phyloP scores from a whole-genome alignment of 2,329 filamentous ascomycete genomes.

The Coniochaeta hoffmannii region DNA sequence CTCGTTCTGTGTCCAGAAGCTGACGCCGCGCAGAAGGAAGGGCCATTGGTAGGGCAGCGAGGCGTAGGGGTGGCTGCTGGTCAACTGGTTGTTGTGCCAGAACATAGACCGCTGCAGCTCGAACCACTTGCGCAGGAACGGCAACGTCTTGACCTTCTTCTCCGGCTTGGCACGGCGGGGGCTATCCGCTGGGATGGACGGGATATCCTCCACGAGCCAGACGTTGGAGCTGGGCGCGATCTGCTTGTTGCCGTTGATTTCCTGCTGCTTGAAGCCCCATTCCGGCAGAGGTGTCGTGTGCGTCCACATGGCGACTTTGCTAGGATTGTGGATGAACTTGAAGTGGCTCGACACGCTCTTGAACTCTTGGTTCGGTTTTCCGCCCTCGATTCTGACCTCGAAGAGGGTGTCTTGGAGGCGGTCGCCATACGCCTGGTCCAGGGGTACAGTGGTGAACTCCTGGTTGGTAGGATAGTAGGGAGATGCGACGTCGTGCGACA shows the following conservation, averaged over 20 bases:
- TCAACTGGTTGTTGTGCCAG: slow-evolving; percentile 97
- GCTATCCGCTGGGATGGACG: slow-evolving; percentile 66
- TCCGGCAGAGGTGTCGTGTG: slow-evolving; percentile 92
- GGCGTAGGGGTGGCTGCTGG: slow-evolving; percentile 92
- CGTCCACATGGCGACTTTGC: slow-evolving; percentile 99
- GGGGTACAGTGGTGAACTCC: slow-evolving; percentile 81
- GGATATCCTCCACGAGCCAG: slow-evolving; percentile 88
- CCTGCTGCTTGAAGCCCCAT: slow-evolving; percentile 94
- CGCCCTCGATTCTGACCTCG: slow-evolving; percentile 82
- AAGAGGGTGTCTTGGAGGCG: slow-evolving; percentile 88
- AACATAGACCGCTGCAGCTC: slow-evolving; percentile 98
- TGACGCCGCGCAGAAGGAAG: slow-evolving; percentile 92
- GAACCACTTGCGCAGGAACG: slow-evolving; percentile 91
- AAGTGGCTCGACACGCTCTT: slow-evolving; percentile 88
- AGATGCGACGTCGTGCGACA: slow-evolving; percentile 95
- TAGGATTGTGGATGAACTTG: slow-evolving; percentile 90
- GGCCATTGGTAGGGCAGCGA: slow-evolving; percentile 97
- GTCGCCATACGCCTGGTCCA: slow-evolving; percentile 63
- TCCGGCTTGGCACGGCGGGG: slow-evolving; percentile 68
- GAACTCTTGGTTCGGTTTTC: slow-evolving; percentile 75
- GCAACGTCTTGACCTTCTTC: slow-evolving; percentile 71
- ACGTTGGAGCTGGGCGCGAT: slow-evolving; percentile 81
- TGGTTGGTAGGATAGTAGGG: slow-evolving; percentile 97
- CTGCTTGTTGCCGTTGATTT: slow-evolving; percentile 99
- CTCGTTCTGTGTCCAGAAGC: slow-evolving; percentile 97